Conservation (phyloP, 768 basidiomycete species). For the Lactarius sp. region DNA sequence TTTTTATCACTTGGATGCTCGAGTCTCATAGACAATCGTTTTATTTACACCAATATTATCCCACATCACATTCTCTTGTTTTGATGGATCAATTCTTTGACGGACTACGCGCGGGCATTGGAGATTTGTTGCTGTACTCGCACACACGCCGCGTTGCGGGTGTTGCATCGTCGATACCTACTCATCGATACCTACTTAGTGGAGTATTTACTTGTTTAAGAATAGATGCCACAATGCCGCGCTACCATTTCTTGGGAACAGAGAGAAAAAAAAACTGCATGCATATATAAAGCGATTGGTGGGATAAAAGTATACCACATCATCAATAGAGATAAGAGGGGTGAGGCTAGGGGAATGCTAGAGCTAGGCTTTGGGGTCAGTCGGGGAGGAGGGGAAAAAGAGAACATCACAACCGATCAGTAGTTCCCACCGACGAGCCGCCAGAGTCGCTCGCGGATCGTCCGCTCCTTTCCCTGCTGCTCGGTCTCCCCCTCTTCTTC, state of each 20-base stretch:
- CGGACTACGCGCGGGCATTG: background rate
- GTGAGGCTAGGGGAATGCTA: background rate
- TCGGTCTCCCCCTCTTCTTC: background rate
- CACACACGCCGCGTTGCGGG: background rate
- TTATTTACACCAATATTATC: background rate
- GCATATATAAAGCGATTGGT: background rate
- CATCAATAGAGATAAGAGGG: background rate
- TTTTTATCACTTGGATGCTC: background rate
- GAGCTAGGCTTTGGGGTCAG: background rate
- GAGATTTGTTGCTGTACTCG: background rate
- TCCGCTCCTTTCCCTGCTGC: constrained; percentile 16
- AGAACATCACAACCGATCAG: background rate
- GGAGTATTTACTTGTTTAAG: background rate
- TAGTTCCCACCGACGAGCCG: constrained; percentile 20
- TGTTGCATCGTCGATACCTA: background rate
- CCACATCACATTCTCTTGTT: background rate
- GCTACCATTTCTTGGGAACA: background rate
- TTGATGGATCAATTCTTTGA: background rate
- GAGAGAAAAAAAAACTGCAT: background rate
- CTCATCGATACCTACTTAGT: background rate
- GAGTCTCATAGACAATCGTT: background rate
- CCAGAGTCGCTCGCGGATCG: constrained; percentile 23
- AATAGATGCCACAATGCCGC: background rate
- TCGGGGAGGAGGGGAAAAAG: background rate
- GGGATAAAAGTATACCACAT: background rate